Percentiles rank a stretch among this genome's conserved stretches.
These are phyloP conservation scores for Pyrus betulifolia DNA, from an alignment of 306 rosid genomes.

Conservation along the genomic window DNA sequence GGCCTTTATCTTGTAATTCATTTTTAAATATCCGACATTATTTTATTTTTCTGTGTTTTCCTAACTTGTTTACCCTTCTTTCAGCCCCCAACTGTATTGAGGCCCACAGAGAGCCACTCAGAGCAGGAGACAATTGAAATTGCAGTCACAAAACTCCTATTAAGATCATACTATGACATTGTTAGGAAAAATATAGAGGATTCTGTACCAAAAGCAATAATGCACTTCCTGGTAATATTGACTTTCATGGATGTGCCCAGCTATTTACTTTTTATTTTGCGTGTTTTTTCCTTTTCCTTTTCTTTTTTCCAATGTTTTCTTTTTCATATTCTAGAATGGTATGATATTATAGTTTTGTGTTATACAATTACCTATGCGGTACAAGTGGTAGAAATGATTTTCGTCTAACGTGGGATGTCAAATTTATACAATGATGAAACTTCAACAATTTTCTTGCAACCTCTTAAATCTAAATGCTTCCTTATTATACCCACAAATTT, in stretches of 20 bases:
- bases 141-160: slow-evolving; percentile 65
- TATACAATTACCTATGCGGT: neutral
- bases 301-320: neutral
- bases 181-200: slow-evolving; percentile 92
- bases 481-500: neutral
- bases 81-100: slow-evolving; percentile 88
- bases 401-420: neutral
- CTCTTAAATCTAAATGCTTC: neutral
- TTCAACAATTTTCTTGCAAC: neutral
- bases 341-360: neutral
- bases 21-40: neutral
- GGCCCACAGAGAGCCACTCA: slow-evolving; percentile 77
- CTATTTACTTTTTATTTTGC: neutral
- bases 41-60: neutral
- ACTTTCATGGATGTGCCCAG: neutral
- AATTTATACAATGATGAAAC: neutral
- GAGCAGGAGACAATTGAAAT: slow-evolving; percentile 81
- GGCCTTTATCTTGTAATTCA: neutral
- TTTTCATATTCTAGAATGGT: neutral
- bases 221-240: slow-evolving; percentile 91
- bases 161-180: slow-evolving; percentile 88
- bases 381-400: neutral
- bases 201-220: slow-evolving; percentile 81
- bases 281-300: neutral
- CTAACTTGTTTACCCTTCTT: slow-evolving; percentile 19